A percentile compares a stretch with the other conserved stretches of the same genome.
Evolutionary conservation across 352 stramenopile genomes (phyloP).

Genomic region (Globisporangium spinosum): DNA sequence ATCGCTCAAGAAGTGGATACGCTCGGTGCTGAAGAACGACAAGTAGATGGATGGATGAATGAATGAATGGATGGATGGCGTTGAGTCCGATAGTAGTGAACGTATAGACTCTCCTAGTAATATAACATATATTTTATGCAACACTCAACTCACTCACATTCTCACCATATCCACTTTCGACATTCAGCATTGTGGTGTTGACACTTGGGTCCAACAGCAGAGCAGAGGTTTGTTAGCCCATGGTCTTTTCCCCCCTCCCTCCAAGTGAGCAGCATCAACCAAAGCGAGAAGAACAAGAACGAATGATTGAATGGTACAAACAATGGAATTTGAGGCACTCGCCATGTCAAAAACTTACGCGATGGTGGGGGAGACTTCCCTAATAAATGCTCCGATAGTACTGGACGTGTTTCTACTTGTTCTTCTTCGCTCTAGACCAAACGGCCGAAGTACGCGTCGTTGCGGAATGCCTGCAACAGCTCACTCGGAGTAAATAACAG

Average conservation of each 20-base stretch:
- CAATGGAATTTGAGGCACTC: not conserved
- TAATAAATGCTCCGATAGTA: constrained; percentile 9
- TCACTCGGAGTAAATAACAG: constrained; percentile 66
- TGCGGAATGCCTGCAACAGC: constrained; percentile 63
- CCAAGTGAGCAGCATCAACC: not conserved
- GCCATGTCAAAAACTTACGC: not conserved
- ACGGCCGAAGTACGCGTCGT: constrained; percentile 70
- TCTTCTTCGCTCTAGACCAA: constrained; percentile 38
- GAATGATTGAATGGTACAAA: not conserved
- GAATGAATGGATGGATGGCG: not conserved
- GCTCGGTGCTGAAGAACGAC: constrained; percentile 55
- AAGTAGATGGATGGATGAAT: constrained; percentile 7
- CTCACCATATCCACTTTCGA: not conserved
- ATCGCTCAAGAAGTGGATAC: constrained; percentile 66
- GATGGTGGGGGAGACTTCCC: not conserved
- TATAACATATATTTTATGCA: constrained; percentile 12
- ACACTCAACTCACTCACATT: not conserved
- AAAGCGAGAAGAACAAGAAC: not conserved
- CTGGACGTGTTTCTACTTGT: not conserved
- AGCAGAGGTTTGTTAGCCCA: too few species aligned
- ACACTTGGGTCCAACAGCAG: too few species aligned
- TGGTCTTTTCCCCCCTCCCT: too few species aligned
- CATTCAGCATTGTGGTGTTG: not conserved
- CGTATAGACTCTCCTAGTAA: constrained; percentile 9
- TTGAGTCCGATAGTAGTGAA: constrained; percentile 1